A percentile compares a stretch with the other conserved stretches of the same genome.
Conservation (phyloP, 208 protist genomes). For the Leishmania guyanensis region DNA sequence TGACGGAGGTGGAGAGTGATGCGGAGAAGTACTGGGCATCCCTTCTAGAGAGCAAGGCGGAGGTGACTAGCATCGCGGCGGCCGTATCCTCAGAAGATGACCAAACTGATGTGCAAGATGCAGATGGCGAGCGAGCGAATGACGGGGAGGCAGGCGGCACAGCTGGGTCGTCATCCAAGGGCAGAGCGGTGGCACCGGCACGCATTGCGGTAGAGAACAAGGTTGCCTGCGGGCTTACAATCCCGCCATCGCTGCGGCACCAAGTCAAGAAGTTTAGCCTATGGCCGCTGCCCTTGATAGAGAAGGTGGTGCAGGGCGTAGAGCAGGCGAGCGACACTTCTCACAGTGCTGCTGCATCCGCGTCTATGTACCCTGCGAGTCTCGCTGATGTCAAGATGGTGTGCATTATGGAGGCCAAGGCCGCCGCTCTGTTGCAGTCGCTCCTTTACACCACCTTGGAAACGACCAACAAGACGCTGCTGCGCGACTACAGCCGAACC, state of each 20-base stretch:
- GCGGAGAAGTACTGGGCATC: constrained; percentile 76
- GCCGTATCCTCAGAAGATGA: constrained; percentile 31
- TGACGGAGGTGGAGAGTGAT: constrained; percentile 52
- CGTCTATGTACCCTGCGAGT: constrained; percentile 30
- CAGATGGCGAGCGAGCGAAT: not conserved
- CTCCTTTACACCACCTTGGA: constrained; percentile 72
- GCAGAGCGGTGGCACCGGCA: not conserved
- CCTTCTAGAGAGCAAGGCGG: constrained; percentile 48
- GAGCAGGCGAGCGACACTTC: not conserved
- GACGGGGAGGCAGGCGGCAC: not conserved
- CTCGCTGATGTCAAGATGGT: constrained; percentile 64
- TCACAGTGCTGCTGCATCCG: not conserved
- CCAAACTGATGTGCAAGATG: constrained; percentile 3
- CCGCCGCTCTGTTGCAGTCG: constrained; percentile 61
- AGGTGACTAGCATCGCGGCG: constrained; percentile 24
- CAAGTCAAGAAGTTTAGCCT: constrained; percentile 74
- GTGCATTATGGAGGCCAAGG: constrained; percentile 65
- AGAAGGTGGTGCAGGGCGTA: constrained; percentile 27
- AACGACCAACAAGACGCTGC: constrained; percentile 61
- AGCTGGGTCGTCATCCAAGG: not conserved
- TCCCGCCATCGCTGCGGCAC: constrained; percentile 66
- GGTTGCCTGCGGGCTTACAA: constrained; percentile 46
- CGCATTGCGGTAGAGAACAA: constrained; percentile 36
- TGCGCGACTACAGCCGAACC: constrained; percentile 84
- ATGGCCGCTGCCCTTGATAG: constrained; percentile 67